Evolutionary conservation across 257 asterid genomes (phyloP).

Genomic region (Nicotiana obtusifolia): DNA sequence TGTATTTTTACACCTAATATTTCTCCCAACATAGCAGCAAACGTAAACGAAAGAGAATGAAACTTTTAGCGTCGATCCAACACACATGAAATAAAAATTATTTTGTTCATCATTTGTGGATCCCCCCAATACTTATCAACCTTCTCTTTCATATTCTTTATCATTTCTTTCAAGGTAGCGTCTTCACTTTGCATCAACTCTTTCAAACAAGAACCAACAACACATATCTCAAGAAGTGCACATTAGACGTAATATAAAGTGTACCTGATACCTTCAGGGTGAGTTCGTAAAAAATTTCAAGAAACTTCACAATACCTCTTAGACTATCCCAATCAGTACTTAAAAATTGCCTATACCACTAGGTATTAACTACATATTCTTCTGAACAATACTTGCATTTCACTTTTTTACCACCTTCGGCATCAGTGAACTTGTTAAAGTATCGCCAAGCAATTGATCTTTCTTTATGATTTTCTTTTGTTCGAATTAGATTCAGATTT

Average conservation of each 20-base stretch:
- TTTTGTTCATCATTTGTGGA: background rate
- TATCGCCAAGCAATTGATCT: no score
- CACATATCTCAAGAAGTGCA: background rate
- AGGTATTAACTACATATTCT: no score
- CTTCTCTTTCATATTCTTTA: background rate
- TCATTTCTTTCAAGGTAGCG: background rate
- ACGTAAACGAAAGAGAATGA: background rate
- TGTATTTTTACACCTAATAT: background rate
- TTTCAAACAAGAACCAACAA: background rate
- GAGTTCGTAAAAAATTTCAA: background rate
- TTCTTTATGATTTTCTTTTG: no score
- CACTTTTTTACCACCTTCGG: no score
- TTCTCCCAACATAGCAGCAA: background rate
- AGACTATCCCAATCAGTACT: background rate
- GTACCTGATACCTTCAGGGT: background rate
- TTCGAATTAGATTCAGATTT: no score
- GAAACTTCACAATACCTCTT: background rate
- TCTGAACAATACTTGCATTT: no score
- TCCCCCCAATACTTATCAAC: constrained; percentile 10
- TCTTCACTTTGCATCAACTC: background rate
- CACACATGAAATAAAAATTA: background rate
- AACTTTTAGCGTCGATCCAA: constrained; percentile 6
- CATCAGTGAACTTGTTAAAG: no score
- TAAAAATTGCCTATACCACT: no score
- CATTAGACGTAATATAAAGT: background rate